Evolutionary conservation across 2,329 filamentous ascomycete genomes (phyloP).

Genomic region (Aspergillus ochraceus): DNA sequence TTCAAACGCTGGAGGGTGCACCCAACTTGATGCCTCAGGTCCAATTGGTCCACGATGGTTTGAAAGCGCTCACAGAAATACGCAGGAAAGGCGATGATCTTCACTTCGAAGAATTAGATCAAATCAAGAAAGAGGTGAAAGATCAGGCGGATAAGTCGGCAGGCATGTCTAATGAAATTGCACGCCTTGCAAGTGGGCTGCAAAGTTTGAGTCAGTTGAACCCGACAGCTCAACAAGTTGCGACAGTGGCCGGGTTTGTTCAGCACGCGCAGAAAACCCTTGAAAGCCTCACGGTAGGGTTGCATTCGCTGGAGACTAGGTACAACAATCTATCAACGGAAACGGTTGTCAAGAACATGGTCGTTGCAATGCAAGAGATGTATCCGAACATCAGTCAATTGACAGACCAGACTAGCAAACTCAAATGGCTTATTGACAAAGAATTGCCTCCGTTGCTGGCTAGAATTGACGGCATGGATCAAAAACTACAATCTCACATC

Average conservation of each 20-base stretch:
- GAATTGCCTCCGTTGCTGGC: background rate
- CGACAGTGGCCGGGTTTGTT: background rate
- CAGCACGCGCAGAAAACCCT: conserved; percentile 4
- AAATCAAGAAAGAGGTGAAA: conserved; percentile 12
- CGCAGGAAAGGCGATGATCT: conserved; percentile 24
- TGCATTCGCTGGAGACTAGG: conserved; percentile 47
- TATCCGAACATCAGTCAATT: conserved; percentile 24
- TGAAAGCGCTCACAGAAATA: conserved; percentile 2
- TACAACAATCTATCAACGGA: conserved; percentile 51
- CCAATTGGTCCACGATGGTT: background rate
- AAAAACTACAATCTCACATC: background rate
- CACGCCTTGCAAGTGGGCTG: background rate
- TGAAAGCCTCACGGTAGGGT: conserved; percentile 20
- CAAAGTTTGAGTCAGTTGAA: background rate
- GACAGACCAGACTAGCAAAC: background rate
- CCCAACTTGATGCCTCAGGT: background rate
- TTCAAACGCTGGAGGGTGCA: background rate
- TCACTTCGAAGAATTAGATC: conserved; percentile 19
- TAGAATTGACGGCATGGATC: background rate
- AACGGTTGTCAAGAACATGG: conserved; percentile 35
- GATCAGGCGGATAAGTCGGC: background rate
- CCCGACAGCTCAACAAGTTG: background rate
- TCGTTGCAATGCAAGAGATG: conserved; percentile 35
- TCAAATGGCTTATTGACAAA: background rate
- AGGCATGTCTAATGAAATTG: background rate